Evolutionary conservation across 805 yeast species (phyloP), one percentile per base, ranked within the genome.

Genomic region (Ogataea henricii): DNA sequence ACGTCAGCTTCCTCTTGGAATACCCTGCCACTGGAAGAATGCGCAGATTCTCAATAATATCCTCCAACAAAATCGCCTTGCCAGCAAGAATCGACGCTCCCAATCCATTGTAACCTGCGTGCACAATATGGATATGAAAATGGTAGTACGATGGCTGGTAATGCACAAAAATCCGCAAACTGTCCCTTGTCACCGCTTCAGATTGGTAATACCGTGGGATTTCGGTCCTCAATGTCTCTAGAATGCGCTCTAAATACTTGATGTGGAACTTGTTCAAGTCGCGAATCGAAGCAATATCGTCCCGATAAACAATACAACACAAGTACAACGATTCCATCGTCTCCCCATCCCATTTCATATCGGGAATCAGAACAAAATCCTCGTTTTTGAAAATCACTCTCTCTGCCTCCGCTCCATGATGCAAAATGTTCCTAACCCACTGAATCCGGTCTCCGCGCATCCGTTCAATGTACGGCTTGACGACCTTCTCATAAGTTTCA

Each of bases 101-200:
- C 46, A 85, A 58, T 1, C 94, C 88, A 1, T 80, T 81, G 56
- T 87, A 87, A 16, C 68, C 73, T 5, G 87, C 73, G 58, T 87
- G 85, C 16, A 89, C 96, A 14, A 89, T 84, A 64, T 94, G 99
- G 14, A 94, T 77, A 63, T 94, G 99, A 72, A 94, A 85, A 61
- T 94, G 98, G 62, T 94, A 94, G 65, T 92, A 94, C 0, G 96
- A 87, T 0, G 99, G 99, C 56, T 91, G 98, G 66, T 94, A 87
- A 70, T 94, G 99, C 41, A 94, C 77, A 62, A 87, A 94, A 1
- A 90, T 63, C 48, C 96, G 77, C 55, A 94, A 64, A 56, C 83
- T 78, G 60, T 85, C 85, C 0, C 69, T 57, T 1, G 56, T 64
- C 10, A 89, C 56, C 10, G 72, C 70, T 3, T 37, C 42, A 5